These are phyloP conservation scores for Spiraea crenata DNA, from an alignment of 331 rosid genomes.

Conservation along the genomic window DNA sequence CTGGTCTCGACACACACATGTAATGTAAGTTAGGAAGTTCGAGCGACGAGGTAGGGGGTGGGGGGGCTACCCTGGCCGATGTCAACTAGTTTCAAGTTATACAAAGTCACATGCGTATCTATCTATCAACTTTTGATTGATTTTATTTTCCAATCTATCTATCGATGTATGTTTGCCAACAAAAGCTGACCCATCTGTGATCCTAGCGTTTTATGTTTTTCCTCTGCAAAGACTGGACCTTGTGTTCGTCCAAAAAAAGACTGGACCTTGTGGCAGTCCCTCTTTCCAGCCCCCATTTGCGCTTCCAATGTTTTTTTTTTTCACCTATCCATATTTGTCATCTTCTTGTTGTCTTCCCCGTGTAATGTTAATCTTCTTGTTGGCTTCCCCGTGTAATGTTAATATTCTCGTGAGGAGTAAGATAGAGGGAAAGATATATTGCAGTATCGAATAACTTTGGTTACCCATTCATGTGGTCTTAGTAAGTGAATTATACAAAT, in stretches of 20 bases:
- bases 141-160: neutral
- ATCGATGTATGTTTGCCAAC: constrained; percentile 6
- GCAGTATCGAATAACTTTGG: too few relatives aligned
- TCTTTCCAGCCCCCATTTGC: constrained; percentile 3
- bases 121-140: neutral
- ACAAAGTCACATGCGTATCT: neutral
- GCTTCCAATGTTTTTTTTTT: constrained; percentile 10
- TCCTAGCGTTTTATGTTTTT: neutral
- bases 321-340: neutral
- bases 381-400: too few relatives aligned
- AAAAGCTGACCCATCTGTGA: neutral
- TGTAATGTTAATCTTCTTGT: too few relatives aligned
- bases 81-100: neutral
- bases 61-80: too few relatives aligned
- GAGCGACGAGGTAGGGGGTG: neutral
- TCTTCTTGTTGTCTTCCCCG: neutral
- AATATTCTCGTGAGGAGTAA: too few relatives aligned
- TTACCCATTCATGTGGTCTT: too few relatives aligned
- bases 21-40: too few relatives aligned
- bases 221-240: constrained; percentile 7
- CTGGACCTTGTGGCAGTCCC: constrained; percentile 7
- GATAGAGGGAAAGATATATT: too few relatives aligned
- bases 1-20: neutral
- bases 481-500: too few relatives aligned
- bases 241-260: neutral